Percentiles rank a stretch among this genome's conserved stretches.
phyloP scores from a whole-genome alignment of 2,329 filamentous ascomycete genomes.

The Teratosphaeria epicoccoides region DNA sequence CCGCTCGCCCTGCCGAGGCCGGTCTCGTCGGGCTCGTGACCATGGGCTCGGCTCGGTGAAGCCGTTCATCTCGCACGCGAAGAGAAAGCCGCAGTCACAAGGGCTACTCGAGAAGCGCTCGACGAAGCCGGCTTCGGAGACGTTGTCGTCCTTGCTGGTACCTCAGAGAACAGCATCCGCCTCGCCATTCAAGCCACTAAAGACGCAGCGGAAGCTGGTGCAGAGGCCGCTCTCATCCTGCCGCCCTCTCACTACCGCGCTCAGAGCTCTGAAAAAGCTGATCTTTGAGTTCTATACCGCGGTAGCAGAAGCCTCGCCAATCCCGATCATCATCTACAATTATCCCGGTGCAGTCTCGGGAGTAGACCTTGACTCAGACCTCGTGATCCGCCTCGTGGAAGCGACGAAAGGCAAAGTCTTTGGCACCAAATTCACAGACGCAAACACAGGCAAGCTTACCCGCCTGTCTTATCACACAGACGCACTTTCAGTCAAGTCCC shows the following conservation, averaged over 20 bases:
- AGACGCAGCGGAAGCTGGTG: slow-evolving; percentile 56
- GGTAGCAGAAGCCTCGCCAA: slow-evolving; percentile 63
- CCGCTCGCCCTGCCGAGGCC: slow-evolving; percentile 62
- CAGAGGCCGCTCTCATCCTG: slow-evolving; percentile 69
- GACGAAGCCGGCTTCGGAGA: slow-evolving; percentile 66
- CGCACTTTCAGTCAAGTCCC: slow-evolving; percentile 53
- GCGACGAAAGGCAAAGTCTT: slow-evolving; percentile 64
- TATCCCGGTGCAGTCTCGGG: slow-evolving; percentile 80
- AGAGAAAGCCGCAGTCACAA: slow-evolving; percentile 65
- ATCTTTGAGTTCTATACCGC: slow-evolving; percentile 63
- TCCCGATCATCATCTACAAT: slow-evolving; percentile 82
- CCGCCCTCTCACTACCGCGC: slow-evolving; percentile 75
- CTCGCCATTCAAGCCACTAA: slow-evolving; percentile 68
- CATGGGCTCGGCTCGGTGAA: slow-evolving; percentile 86
- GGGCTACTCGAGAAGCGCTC: slow-evolving; percentile 68
- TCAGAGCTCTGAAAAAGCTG: slow-evolving; percentile 62
- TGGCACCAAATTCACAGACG: slow-evolving; percentile 81
- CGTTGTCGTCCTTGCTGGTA: slow-evolving; percentile 72
- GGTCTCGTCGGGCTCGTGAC: slow-evolving; percentile 74
- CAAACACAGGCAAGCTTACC: slow-evolving; percentile 80
- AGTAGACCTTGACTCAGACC: slow-evolving; percentile 81
- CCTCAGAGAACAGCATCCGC: slow-evolving; percentile 69
- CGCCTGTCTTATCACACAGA: slow-evolving; percentile 64
- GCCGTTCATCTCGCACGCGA: slow-evolving; percentile 71
- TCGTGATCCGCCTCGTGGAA: slow-evolving; percentile 66